Base-by-base conservation (phyloP, 2,329 filamentous ascomycete species). In the Ceratocystis cubensis region DNA sequence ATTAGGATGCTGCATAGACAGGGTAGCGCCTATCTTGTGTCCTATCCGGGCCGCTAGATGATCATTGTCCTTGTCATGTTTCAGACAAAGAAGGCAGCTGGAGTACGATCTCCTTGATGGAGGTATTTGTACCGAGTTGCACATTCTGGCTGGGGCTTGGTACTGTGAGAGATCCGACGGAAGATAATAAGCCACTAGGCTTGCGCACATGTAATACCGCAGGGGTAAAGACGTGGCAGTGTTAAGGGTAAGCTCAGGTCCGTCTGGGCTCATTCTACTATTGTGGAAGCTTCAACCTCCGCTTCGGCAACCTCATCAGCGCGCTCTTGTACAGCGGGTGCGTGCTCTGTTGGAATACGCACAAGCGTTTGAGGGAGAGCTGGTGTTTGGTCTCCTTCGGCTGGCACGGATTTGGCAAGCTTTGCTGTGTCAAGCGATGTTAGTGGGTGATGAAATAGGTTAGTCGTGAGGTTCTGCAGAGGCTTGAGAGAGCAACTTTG, bases 301-400 rank as follows among this genome's bases (percentile, higher is more conserved):
- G 75, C 74, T 10, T 75, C 80, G 2, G 76, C 56, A 59, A 33
- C 78, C 3, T 76, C 80, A 48, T 85, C 83, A 15, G 82, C 79
- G 62, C 85, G 83, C 22, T 83, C 83, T 70, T 87, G 84, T 5
- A 88, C 74, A 28, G 83, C 77, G 30, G 84, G 84, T 13, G 84
- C 85, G 75, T 92, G 88, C 70, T 93, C 88, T 17, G 89, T 91
- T 0, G 90, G 90, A 70, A 94, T 93, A 69, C 90, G 84, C 45
- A 95, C 90, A 17, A 95, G 80, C 20, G 89, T 93, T 73, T 93
- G 88, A 1, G 90, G 90, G 50, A 94, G 78, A 44, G 61, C 62
- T 4, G 62, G 67, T 17, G 41, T 28, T 20, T 37, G 56, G 6
- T 44, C 17, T 25, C 66, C 67, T 28, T 68, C 61, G 8, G 22